Evolutionary conservation across 2,329 filamentous ascomycete species (phyloP), one percentile per base, ranked within the genome.

Genomic region (Pyrenochaeta sp.): DNA sequence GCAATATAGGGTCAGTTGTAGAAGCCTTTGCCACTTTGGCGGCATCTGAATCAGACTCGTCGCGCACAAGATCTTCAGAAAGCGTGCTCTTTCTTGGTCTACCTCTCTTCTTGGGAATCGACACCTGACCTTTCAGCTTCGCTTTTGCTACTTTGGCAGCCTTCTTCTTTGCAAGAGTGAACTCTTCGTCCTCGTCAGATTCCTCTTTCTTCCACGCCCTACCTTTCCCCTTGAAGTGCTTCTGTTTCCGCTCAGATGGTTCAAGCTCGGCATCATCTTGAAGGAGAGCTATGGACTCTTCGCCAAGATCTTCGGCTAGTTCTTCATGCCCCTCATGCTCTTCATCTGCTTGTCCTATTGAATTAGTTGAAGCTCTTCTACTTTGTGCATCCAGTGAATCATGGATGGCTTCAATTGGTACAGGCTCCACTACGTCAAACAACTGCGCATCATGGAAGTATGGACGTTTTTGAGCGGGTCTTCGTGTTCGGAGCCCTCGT

Each of bases 401-500:
- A n/a, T 35, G 36, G 13, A 30, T 22, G 3, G 23, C 27, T 7
- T 32, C 20, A 9, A 47, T 41, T n/a, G 47, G 46, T 14, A 51
- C 43, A 7, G 51, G 51, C 21, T 48, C 47, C 17, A 39, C 44
- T 15, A 55, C 48, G 17, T 69, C 64, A 26, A 66, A 68, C 3
- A 66, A 37, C 32, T 68, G 61, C 11, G 63, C 64, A 48, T 68
- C 55, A 19, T 67, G 63, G 28, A 56, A 64, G 47, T 70, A 70
- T 7, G 67, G 67, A 17, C 65, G 55, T 39, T 68, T 61, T 36
- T 70, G 67, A 13, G 67, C 64, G 22, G 66, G 63, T 27, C 64
- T 67, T 40, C 67, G 57, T 18, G 55, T 53, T 14, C 67, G 64
- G n/a, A 70, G 49, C 10, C 64, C 64, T 21, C 67, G 61, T 34